Evolutionary conservation across 306 rosid species (phyloP), one percentile per base, ranked within the genome.

Genomic region (Gleditsia sinensis): DNA sequence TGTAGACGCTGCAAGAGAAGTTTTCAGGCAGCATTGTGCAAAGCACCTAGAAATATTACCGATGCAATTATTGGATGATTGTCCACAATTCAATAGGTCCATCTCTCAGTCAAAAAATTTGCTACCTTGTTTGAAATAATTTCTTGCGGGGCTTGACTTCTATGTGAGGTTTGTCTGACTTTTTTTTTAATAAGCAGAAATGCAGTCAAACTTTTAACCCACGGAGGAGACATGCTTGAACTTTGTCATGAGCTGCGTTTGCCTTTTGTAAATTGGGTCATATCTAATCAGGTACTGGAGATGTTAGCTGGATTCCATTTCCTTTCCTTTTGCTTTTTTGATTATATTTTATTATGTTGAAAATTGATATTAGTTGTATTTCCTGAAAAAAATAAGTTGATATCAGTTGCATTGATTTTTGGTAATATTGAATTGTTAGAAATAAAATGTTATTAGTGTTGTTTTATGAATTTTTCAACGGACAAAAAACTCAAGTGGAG

Each of bases 201-300:
- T 86, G 82, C 97, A 69, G 96, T 94, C 77, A 94, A 88, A 90
- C 91, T 91, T 67, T 84, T 94, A 80, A 94, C 91, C 75, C 86
- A 87, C 66, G 98, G 98, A 81, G 98, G 98, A 58, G 96, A 91
- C 76, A 87, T 91, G 92, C 91, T 94, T 78, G 97, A 94, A 87
- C 97, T 94, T 69, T 84, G 94, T 82, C 87, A 87, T 10, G 97
- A 94, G 80, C 81, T 94, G 73, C 98, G 98, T 49, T 75, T 87
- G 61, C 97, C 97, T 74, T 94, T 94, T 84, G 85, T 86, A 69
- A 81, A 83, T 76, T 94, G 97, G 97, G 80, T 88, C 40, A 70
- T 91, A 65, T 85, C 86, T 34, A 86, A 73, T 40, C 98, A 91
- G 98, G 98, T 94, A 86, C 55, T 30, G 58, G 61, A 56, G 54